Evolutionary conservation across 129 eudicot species (phyloP).

Genomic region (Artemisia tridentata): DNA sequence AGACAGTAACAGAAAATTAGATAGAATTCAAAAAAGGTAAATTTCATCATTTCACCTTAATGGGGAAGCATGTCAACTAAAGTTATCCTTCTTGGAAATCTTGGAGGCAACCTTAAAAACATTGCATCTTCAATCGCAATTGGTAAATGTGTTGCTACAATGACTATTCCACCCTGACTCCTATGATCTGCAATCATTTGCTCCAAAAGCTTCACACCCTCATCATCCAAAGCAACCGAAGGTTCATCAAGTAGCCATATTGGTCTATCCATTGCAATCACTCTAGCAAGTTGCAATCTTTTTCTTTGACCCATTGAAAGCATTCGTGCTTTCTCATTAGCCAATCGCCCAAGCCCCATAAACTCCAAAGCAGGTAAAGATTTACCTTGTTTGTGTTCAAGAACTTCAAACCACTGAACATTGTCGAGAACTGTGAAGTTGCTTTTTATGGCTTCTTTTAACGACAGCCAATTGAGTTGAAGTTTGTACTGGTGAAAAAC

Average conservation of each 20-base stretch:
- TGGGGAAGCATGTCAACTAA: conserved; percentile 74
- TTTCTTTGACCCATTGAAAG: conserved; percentile 96
- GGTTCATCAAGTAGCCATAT: conserved; percentile 99
- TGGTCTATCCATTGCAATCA: conserved; percentile 88
- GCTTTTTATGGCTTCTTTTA: conserved; percentile 81
- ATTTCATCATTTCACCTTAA: conserved; percentile 37
- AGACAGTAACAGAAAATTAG: neutral
- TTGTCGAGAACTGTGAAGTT: conserved; percentile 83
- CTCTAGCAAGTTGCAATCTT: conserved; percentile 85
- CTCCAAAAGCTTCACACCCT: conserved; percentile 87
- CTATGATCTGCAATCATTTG: conserved; percentile 75
- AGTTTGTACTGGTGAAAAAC: conserved; percentile 90
- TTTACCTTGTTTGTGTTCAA: conserved; percentile 77
- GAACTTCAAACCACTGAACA: conserved; percentile 90
- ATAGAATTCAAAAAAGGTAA: conserved; percentile 12
- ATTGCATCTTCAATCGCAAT: conserved; percentile 70
- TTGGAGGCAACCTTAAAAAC: conserved; percentile 71
- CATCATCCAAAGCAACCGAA: conserved; percentile 89
- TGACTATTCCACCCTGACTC: conserved; percentile 87
- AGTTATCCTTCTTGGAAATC: conserved; percentile 78
- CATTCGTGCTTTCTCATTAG: conserved; percentile 81
- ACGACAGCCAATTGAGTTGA: conserved; percentile 87
- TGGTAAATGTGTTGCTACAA: conserved; percentile 85
- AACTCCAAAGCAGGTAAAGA: conserved; percentile 80
- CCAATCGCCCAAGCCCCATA: conserved; percentile 89